Percentiles rank a stretch among this genome's conserved stretches.
phyloP scores from a whole-genome alignment of 2,329 filamentous ascomycete genomes.

The Macrophomina phaseolina region DNA sequence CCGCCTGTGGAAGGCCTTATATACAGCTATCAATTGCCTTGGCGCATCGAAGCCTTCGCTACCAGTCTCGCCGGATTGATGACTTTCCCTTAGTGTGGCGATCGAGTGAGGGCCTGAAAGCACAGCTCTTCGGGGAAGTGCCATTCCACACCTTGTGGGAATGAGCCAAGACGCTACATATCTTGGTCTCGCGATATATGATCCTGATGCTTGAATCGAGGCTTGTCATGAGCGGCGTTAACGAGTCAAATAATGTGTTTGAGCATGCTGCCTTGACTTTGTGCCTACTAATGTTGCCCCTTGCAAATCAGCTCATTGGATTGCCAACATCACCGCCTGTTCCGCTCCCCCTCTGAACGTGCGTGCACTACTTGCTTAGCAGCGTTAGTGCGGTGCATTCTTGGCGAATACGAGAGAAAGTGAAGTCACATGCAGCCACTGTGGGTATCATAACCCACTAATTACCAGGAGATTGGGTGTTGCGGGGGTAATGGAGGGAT shows the following conservation, averaged over 20 bases:
- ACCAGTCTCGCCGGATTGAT: background rate
- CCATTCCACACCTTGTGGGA: background rate
- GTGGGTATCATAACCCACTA: background rate
- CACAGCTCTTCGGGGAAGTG: background rate
- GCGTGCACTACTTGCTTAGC: background rate
- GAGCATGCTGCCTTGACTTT: background rate
- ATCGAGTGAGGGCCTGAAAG: background rate
- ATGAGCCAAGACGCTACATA: background rate
- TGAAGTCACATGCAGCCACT: background rate
- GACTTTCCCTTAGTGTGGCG: background rate
- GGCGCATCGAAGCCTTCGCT: background rate
- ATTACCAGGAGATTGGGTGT: background rate
- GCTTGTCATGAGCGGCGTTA: background rate
- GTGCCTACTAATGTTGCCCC: background rate
- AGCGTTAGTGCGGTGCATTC: background rate
- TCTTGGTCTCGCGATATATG: background rate
- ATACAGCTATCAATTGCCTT: background rate
- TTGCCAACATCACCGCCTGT: background rate
- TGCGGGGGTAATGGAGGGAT: background rate
- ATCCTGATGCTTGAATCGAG: background rate
- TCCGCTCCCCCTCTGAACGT: background rate
- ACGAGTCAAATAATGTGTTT: background rate
- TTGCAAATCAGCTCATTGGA: background rate
- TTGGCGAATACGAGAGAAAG: background rate
- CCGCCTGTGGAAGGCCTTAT: background rate